Base-by-base conservation (phyloP, 352 stramenopile species). In the Globisporangium cystogenes region DNA sequence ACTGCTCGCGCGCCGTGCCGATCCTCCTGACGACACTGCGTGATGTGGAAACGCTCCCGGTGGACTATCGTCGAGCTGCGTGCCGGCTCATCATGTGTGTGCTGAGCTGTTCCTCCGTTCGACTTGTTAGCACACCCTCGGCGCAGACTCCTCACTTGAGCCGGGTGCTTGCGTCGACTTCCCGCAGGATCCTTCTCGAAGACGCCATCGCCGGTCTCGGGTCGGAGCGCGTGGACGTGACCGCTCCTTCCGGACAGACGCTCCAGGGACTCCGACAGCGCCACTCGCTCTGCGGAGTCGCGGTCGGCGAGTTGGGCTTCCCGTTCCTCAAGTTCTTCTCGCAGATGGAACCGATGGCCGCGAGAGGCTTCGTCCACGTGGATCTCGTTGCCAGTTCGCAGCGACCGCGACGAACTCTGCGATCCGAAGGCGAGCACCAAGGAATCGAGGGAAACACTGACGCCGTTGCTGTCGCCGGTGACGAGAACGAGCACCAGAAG, bases 11-110 rank as follows among this genome's bases (percentile, higher is more conserved):
- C 27, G 70, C 72, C 6, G 67, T 82, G 16, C 33, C 69, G 20
- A 44, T 83, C 39, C 48, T 85, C 26, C 64, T 85, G 43, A 83
- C 74, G 18, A 74, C 68, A 12, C 58, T 85, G 36, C 65, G 74
- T 0, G 70, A 85, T 29, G 60, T 47, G 7, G 63, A 55, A 7
- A 73, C 63, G 7, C 56, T 16, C 39, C 45, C 60, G 18, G 56
- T 49, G 3, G 61, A 49, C 0, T 87, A 80, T 45, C 73, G 71
- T 1, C 62, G 68, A 16, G 62, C 73, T 1, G 62, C 70, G 15
- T 58, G 74, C 0, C 60, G 76, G 18, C 53, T 87, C 6, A 82
- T 83, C 42, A 79, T 78, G 71, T 78, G 26, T 14, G 59, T 49
- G n/a, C n/a, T n/a, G n/a, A n/a, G n/a, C n/a, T 21, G 7, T 36